Percentiles rank a stretch among this genome's conserved stretches.
phyloP scores from a whole-genome alignment of 2,329 filamentous ascomycete species.

The Tolypocladium ovalisporum region DNA sequence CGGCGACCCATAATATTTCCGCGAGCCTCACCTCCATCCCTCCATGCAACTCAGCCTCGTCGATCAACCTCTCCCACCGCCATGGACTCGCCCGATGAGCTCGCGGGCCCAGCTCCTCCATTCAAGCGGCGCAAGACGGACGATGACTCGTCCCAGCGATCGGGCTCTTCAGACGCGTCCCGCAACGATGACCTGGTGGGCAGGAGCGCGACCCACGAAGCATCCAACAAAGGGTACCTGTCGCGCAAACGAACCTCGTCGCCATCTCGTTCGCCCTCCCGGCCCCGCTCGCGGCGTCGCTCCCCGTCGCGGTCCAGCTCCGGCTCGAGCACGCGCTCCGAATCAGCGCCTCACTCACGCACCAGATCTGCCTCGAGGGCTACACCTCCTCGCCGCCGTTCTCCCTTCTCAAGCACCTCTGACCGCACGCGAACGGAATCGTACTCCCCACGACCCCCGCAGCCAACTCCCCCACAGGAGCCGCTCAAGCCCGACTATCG shows the following conservation, averaged over 20 bases:
- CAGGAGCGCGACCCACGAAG: background rate
- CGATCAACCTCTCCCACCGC: background rate
- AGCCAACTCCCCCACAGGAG: constrained; percentile 30
- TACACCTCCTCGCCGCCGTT: constrained; percentile 17
- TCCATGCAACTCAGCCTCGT: background rate
- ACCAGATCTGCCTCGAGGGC: constrained; percentile 15
- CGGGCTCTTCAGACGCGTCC: constrained; percentile 11
- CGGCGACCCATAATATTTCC: constrained; percentile 5
- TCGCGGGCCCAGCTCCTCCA: constrained; percentile 12
- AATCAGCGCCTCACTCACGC: constrained; percentile 20
- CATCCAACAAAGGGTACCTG: background rate
- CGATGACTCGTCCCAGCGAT: constrained; percentile 15
- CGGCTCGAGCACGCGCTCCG: constrained; percentile 25
- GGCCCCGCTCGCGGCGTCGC: constrained; percentile 15
- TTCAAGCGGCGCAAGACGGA: constrained; percentile 22
- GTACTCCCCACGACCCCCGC: constrained; percentile 7
- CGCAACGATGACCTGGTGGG: background rate
- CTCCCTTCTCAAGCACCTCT: constrained; percentile 17
- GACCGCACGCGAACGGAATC: constrained; percentile 14
- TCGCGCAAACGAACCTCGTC: background rate
- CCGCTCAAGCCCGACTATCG: constrained; percentile 55
- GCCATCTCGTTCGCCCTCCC: background rate
- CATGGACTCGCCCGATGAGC: constrained; percentile 19
- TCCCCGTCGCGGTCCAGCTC: constrained; percentile 23
- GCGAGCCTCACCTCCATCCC: constrained; percentile 3